Conservation (phyloP, 306 rosid genomes). For the Styphnolobium japonicum region DNA sequence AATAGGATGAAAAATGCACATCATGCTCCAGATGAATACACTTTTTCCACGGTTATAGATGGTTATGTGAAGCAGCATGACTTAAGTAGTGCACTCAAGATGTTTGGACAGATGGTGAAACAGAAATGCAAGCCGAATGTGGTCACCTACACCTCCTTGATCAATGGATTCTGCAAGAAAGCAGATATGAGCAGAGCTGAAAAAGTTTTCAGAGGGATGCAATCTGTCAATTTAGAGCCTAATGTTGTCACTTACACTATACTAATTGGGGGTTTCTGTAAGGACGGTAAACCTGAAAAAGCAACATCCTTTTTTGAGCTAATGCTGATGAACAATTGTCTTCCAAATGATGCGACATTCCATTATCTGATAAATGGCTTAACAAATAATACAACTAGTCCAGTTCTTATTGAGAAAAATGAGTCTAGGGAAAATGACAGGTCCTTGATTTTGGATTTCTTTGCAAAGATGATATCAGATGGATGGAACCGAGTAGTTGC, state of each 20-base stretch:
- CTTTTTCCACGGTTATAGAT: constrained; percentile 77
- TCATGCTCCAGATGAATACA: constrained; percentile 62
- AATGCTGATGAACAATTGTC: constrained; percentile 68
- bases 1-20: constrained; percentile 45
- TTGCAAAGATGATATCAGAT: constrained; percentile 55
- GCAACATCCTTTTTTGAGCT: constrained; percentile 69
- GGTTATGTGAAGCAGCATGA: constrained; percentile 70
- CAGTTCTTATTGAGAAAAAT: constrained; percentile 15
- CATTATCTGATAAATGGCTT: constrained; percentile 80
- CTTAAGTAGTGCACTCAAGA: constrained; percentile 51
- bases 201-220: constrained; percentile 53
- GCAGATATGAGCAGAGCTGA: constrained; percentile 60
- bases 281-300: constrained; percentile 52
- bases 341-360: constrained; percentile 66
- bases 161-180: constrained; percentile 63
- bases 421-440: constrained; percentile 28
- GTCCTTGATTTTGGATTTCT: constrained; percentile 55
- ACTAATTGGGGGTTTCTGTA: constrained; percentile 69
- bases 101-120: constrained; percentile 70
- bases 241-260: constrained; percentile 75
- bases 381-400: constrained; percentile 24
- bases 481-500: constrained; percentile 59
- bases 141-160: constrained; percentile 71
- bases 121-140: constrained; percentile 65
- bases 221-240: constrained; percentile 62